Evolutionary conservation across 805 yeast genomes (phyloP), one percentile per base, ranked within the genome.

Genomic region (Candida takata): DNA sequence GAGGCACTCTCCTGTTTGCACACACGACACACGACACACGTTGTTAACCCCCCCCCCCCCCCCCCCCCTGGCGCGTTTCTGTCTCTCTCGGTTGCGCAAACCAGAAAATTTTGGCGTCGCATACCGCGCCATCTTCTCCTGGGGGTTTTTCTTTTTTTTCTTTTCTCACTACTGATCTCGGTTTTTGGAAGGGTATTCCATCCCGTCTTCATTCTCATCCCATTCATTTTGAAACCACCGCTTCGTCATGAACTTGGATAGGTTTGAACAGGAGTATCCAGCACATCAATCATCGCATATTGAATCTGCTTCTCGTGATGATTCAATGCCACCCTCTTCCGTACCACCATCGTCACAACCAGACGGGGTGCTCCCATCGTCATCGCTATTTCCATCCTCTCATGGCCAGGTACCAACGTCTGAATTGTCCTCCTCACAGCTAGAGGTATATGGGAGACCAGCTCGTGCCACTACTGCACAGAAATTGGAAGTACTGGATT

Each of bases 401-500:
- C 24, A 19, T n/a, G 4, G 12, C 6, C 10, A 14, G 8, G 17
- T 27, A n/a, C 25, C 33, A 6, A 31, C 27, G 8, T 31, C 33
- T 14, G 23, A 31, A 16, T 20, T 31, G 10, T n/a, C 11, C 28
- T 31, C 34, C 16, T 31, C 34, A 13, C 34, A 24, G 17, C n/a
- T 24, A 17, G 23, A 8, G 10, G 20, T 17, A 12, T 17, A 21
- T 12, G 28, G 28, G 8, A 48, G 42, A 30, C 44, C 58, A 13
- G 61, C 64, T 4, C 40, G 64, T 13, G 64, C 69, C 1, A 64
- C 67, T 1, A 33, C 63, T 5, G 58, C 53, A 37, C 64, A 64
- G 35, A 64, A 62, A 39, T 51, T 63, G 7, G 45, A 50, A 34
- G 64, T 51, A 0, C 41, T 63, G 15, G 56, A 64, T 23, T 64